Conservation (phyloP, 768 basidiomycete species). For the Rhodocollybia butyracea region DNA sequence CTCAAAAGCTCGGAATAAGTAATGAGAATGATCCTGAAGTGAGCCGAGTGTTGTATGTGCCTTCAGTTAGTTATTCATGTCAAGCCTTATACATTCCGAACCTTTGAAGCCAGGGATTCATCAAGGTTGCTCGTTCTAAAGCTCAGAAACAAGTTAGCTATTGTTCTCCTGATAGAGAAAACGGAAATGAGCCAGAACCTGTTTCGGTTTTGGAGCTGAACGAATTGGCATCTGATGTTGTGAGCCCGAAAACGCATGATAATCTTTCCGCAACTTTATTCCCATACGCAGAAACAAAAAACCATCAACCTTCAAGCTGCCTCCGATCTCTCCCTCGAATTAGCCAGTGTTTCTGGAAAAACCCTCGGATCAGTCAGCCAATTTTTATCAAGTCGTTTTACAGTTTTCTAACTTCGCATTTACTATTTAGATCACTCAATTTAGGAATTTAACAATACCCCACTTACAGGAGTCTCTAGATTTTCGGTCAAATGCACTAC, state of each 20-base stretch:
- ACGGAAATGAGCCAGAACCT: not conserved
- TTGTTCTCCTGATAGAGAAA: not conserved
- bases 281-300: not conserved
- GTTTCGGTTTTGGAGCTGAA: not conserved
- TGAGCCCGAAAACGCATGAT: too few species aligned
- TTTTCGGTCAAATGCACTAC: not conserved
- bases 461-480: not conserved
- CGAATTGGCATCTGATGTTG: not conserved
- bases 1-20: slow-evolving; percentile 3
- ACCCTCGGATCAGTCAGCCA: not conserved
- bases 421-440: not conserved
- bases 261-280: not conserved
- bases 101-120: not conserved
- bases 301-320: not conserved
- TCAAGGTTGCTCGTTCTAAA: not conserved
- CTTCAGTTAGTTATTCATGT: not conserved
- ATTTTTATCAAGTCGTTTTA: not conserved
- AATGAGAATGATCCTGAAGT: not conserved
- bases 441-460: not conserved
- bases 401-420: not conserved
- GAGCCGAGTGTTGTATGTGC: not conserved
- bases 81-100: not conserved
- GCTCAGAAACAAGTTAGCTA: not conserved
- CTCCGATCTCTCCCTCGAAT: not conserved
- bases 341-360: not conserved